Conservation (phyloP, 306 rosid species). For the Cicer pinnatifidum region DNA sequence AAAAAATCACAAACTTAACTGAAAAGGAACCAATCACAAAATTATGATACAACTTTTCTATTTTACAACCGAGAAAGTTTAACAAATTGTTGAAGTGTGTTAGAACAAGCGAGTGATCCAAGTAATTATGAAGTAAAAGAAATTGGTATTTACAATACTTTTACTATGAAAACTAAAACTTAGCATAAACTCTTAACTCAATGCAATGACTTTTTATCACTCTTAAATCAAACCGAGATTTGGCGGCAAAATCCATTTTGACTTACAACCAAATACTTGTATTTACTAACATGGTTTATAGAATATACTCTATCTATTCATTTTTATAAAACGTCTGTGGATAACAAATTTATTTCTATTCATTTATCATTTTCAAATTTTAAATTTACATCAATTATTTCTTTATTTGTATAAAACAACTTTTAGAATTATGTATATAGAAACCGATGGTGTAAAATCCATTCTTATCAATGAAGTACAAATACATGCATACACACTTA, state of each 20-base stretch:
- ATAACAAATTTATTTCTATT: too few relatives aligned
- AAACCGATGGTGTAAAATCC: too few relatives aligned
- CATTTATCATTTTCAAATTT: too few relatives aligned
- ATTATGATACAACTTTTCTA: constrained; percentile 1
- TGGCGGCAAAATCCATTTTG: not conserved
- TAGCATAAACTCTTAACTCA: not conserved
- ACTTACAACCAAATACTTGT: not conserved
- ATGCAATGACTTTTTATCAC: not conserved
- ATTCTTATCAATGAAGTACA: too few relatives aligned
- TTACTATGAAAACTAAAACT: not conserved
- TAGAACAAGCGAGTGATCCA: constrained; percentile 6
- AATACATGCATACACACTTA: too few relatives aligned
- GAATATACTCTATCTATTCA: not conserved
- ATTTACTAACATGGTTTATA: not conserved
- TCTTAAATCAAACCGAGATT: not conserved
- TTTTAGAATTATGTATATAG: too few relatives aligned
- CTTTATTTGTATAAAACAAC: too few relatives aligned
- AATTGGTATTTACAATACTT: not conserved
- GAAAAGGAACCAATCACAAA: constrained; percentile 4
- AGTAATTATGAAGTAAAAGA: too few relatives aligned
- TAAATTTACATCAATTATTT: too few relatives aligned
- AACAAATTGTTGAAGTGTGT: constrained; percentile 4
- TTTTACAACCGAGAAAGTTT: constrained; percentile 13
- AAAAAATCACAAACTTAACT: constrained; percentile 23
- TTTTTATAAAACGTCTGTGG: too few relatives aligned